A percentile compares a stretch with the other conserved stretches of the same genome.
Conservation (phyloP, 768 basidiomycete genomes). For the Tylopilus felleus region DNA sequence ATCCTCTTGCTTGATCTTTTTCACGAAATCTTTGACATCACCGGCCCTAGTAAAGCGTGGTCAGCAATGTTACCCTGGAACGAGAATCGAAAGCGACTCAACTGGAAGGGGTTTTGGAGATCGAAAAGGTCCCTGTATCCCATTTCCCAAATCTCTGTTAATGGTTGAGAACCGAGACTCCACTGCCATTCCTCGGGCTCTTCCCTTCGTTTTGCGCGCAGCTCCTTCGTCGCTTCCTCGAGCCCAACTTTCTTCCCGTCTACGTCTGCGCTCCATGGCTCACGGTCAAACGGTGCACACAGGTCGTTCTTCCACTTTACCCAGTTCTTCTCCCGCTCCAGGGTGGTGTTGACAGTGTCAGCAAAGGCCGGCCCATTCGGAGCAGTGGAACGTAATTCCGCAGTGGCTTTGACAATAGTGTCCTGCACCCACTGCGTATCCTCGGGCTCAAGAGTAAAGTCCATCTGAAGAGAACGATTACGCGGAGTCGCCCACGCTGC, state of each 20-base stretch:
- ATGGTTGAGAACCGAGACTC: slow-evolving; percentile 60
- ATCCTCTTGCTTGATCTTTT: slow-evolving; percentile 67
- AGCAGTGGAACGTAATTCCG: slow-evolving; percentile 66
- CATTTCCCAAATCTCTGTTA: slow-evolving; percentile 84
- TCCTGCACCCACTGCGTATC: slow-evolving; percentile 80
- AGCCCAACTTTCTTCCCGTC: slow-evolving; percentile 51
- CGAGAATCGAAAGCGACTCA: slow-evolving; percentile 27
- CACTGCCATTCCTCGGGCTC: slow-evolving; percentile 62
- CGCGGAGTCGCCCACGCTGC: slow-evolving; percentile 55
- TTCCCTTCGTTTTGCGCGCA: slow-evolving; percentile 53
- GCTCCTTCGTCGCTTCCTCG: slow-evolving; percentile 56
- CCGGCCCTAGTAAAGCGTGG: slow-evolving; percentile 47
- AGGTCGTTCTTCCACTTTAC: slow-evolving; percentile 85
- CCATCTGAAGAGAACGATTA: slow-evolving; percentile 80
- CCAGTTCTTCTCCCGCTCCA: slow-evolving; percentile 88
- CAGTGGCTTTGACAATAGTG: slow-evolving; percentile 50
- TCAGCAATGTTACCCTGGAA: slow-evolving; percentile 1
- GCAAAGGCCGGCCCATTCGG: slow-evolving; percentile 76
- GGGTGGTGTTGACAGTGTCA: slow-evolving; percentile 65
- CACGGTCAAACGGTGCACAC: slow-evolving; percentile 76
- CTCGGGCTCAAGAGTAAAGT: slow-evolving; percentile 66
- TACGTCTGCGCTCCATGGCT: slow-evolving; percentile 52
- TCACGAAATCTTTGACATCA: slow-evolving; percentile 71
- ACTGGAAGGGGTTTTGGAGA: slow-evolving; percentile 67
- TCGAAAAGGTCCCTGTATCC: slow-evolving; percentile 65